These are phyloP conservation scores for Salisapilia sapeloensis DNA, from an alignment of 352 stramenopile species.

Conservation along the genomic window DNA sequence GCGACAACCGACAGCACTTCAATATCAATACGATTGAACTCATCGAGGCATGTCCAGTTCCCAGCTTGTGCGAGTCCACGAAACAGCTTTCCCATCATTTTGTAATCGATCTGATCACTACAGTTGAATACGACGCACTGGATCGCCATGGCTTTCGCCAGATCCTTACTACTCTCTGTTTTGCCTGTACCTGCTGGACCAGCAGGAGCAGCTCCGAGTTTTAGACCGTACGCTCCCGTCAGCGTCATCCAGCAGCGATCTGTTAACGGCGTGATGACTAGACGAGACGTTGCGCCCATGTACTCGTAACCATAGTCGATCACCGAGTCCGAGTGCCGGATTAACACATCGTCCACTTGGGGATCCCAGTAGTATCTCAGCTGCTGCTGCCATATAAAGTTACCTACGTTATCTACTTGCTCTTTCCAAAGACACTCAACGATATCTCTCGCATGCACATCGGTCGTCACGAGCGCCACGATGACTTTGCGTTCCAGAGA, in stretches of 20 bases:
- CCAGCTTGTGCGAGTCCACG: conserved; percentile 82
- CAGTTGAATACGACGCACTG: conserved; percentile 95
- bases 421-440: conserved; percentile 55
- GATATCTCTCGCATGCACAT: conserved; percentile 86
- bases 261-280: conserved; percentile 79
- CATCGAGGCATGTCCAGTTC: conserved; percentile 84
- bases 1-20: conserved; percentile 91
- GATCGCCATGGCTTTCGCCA: conserved; percentile 88
- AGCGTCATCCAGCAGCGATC: conserved; percentile 94
- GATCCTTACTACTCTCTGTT: conserved; percentile 92
- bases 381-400: conserved; percentile 93
- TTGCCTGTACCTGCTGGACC: conserved; percentile 92
- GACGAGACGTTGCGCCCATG: conserved; percentile 80
- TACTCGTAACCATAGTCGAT: conserved; percentile 93
- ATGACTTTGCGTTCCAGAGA: conserved; percentile 86
- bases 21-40: conserved; percentile 92
- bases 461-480: conserved; percentile 85
- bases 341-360: conserved; percentile 78
- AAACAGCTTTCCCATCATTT: conserved; percentile 95
- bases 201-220: conserved; percentile 84
- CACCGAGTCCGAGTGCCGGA: conserved; percentile 73
- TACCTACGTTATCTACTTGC: conserved; percentile 42
- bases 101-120: conserved; percentile 92
- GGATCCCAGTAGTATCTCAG: conserved; percentile 89
- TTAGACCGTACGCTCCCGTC: conserved; percentile 86